phyloP scores from a whole-genome alignment of 2,329 filamentous ascomycete species.

The Calonectria fujianensis region DNA sequence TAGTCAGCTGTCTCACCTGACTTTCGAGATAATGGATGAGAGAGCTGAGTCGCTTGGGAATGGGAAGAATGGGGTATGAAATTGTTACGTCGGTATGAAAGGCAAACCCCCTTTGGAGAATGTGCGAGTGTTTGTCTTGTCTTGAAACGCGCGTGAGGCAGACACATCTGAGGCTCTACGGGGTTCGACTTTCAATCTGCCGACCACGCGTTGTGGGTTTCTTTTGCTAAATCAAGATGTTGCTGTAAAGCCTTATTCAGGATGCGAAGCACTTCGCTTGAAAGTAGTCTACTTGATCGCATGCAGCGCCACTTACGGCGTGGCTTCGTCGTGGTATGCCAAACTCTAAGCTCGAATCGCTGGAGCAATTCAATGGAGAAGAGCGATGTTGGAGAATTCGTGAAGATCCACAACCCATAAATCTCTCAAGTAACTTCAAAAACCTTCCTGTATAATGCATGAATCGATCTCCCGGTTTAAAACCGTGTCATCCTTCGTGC shows the following conservation, averaged over 20 bases:
- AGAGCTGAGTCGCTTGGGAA: background rate
- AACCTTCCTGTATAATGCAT: background rate
- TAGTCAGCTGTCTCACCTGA: background rate
- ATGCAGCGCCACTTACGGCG: background rate
- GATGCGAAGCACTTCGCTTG: background rate
- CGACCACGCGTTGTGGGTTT: background rate
- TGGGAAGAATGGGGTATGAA: background rate
- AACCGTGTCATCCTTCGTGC: background rate
- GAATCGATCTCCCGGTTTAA: background rate
- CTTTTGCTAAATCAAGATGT: background rate
- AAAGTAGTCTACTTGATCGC: background rate
- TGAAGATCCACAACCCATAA: background rate
- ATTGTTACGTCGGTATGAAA: background rate
- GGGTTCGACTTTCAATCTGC: background rate
- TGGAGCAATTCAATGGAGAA: background rate
- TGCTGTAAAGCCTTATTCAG: background rate
- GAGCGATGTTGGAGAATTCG: background rate
- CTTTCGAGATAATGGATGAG: background rate
- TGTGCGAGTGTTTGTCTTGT: background rate
- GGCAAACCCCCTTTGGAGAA: background rate
- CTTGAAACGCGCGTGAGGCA: background rate
- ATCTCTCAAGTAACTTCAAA: background rate
- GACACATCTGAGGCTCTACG: background rate
- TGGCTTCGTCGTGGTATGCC: background rate
- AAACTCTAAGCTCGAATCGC: background rate